These are phyloP conservation scores for Umbelopsis ramanniana DNA, from an alignment of 192 early-diverging fungal species.

Conservation along the genomic window DNA sequence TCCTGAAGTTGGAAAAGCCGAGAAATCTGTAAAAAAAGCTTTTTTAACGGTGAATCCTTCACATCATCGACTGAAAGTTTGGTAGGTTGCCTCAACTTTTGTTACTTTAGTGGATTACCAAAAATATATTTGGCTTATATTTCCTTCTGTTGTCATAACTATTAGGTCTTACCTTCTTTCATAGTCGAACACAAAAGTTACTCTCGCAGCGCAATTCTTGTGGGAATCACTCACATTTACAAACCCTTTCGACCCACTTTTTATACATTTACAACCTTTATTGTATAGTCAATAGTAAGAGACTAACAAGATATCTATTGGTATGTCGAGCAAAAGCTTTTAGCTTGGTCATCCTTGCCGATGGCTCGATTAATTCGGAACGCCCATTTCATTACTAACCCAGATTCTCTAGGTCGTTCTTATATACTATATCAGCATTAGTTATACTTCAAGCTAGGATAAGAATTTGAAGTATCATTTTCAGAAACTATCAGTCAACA, in stretches of 20 bases:
- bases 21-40: slow-evolving; percentile 11
- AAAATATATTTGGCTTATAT: neutral
- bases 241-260: neutral
- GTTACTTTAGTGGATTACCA: neutral
- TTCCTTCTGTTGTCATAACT: neutral
- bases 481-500: neutral
- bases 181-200: neutral
- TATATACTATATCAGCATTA: too few species aligned
- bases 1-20: neutral
- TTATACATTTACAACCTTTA: neutral
- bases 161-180: neutral
- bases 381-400: too few species aligned
- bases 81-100: neutral
- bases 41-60: neutral
- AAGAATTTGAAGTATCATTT: neutral
- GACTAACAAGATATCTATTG: too few species aligned
- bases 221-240: neutral
- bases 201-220: neutral
- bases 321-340: too few species aligned
- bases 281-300: too few species aligned
- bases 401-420: too few species aligned
- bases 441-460: neutral
- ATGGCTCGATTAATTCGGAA: too few species aligned
- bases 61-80: slow-evolving; percentile 4
- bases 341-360: too few species aligned